Base-by-base conservation (phyloP, 2,329 filamentous ascomycete genomes). In the Trichophaea hybrida region DNA sequence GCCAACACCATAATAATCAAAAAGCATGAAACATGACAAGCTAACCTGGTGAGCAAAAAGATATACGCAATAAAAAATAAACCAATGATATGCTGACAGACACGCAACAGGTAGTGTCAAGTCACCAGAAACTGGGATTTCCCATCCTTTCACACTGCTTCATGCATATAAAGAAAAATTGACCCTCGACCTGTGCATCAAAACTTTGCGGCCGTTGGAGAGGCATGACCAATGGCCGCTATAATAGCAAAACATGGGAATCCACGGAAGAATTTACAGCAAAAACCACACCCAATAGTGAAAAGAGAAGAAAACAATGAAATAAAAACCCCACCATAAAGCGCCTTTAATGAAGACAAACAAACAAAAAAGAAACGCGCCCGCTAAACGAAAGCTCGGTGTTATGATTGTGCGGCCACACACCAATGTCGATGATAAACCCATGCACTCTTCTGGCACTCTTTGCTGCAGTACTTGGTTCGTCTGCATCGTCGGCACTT, bases 401-500 rank as follows among this genome's bases (percentile, higher is more conserved):
- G 24, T 15, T 46, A 59, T 60, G 59, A 60, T 8, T 64, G 60
- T 13, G 86, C 86, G 24, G 24, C 24, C 60, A 93, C 85, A 72
- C 93, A 98, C 93, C 93, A 98, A 74, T 97, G 94, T 62, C 93
- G 84, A 72, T 98, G 93, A 74, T 89, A 97, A 33, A 93, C 89
- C 93, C 93, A 98, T 7, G 93, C 94, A 68, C 88, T 94, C 77
- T 97, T 97, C 75, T 98, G 93, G 74, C 93, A 98, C 73, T 98
- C 93, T 74, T 98, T 98, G 80, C 90, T 96, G 82, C 93, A 98
- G 76, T 96, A 96, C 73, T 98, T 98, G 63, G 93, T 98, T 66
- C 93, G 83, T 68, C 93, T 83, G 75, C 93, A 98, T 65, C 93
- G 84, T 66, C 93, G 84, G 75, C 93, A 98, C 75, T 98, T 98